phyloP scores from a whole-genome alignment of 176 grass and related monocot genomes.

The Pontederia crassipes region DNA sequence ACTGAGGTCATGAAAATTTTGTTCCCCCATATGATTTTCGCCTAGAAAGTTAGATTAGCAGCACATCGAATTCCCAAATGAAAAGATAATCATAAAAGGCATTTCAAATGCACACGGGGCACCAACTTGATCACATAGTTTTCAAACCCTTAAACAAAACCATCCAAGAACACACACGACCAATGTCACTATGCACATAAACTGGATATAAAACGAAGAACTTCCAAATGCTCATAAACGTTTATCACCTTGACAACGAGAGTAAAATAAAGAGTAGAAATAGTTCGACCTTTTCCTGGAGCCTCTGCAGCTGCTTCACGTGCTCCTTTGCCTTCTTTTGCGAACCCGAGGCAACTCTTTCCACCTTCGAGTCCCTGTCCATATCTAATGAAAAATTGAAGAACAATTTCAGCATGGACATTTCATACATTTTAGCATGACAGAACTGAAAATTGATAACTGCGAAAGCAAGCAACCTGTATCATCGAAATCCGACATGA shows the following conservation, averaged over 20 bases:
- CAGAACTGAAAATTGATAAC: background rate
- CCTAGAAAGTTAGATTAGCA: too few relatives aligned
- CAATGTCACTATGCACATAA: too few relatives aligned
- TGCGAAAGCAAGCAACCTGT: constrained; percentile 24
- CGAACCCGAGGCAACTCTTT: constrained; percentile 19
- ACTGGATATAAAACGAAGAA: too few relatives aligned
- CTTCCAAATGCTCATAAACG: background rate
- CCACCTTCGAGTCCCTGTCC: constrained; percentile 7
- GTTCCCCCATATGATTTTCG: too few relatives aligned
- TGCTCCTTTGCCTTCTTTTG: constrained; percentile 49
- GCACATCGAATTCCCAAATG: too few relatives aligned
- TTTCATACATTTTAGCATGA: background rate
- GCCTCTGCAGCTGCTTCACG: constrained; percentile 53
- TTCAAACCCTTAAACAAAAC: too few relatives aligned
- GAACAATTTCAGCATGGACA: constrained; percentile 7
- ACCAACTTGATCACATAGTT: too few relatives aligned
- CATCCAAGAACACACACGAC: too few relatives aligned
- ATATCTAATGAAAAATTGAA: constrained; percentile 18
- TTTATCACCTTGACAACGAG: background rate
- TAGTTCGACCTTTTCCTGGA: constrained; percentile 48
- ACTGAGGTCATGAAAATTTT: too few relatives aligned
- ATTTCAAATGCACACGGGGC: too few relatives aligned
- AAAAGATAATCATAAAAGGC: too few relatives aligned
- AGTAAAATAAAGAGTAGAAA: background rate
- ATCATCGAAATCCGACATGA: constrained; percentile 62